Conservation (phyloP, 768 basidiomycete genomes). For the Amanita subjunquillea region DNA sequence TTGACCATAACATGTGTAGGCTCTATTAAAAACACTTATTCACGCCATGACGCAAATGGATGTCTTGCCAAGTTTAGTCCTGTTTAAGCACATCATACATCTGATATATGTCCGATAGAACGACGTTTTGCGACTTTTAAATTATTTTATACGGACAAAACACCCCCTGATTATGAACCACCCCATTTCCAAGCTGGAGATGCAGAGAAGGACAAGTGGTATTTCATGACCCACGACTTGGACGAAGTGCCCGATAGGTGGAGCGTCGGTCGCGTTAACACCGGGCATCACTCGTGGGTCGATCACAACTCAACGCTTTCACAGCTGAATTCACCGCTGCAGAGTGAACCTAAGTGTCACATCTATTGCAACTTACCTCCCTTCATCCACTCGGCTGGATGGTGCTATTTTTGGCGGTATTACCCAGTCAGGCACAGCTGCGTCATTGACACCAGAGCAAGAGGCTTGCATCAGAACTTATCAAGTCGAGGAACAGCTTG, state of each 20-base stretch:
- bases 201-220: slow-evolving; percentile 63
- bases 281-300: slow-evolving; percentile 62
- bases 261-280: slow-evolving; percentile 55
- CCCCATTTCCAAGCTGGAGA: slow-evolving; percentile 71
- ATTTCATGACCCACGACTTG: slow-evolving; percentile 67
- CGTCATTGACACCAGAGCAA: slow-evolving; percentile 43
- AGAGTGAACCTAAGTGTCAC: slow-evolving; percentile 66
- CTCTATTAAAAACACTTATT: slow-evolving; percentile 67
- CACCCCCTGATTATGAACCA: slow-evolving; percentile 79
- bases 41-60: slow-evolving; percentile 78
- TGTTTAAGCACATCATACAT: not conserved
- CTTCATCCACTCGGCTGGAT: slow-evolving; percentile 50
- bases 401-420: slow-evolving; percentile 46
- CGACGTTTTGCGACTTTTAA: slow-evolving; percentile 86
- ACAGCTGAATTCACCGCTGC: not conserved
- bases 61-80: slow-evolving; percentile 54
- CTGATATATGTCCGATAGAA: slow-evolving; percentile 27
- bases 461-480: slow-evolving; percentile 42
- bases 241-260: slow-evolving; percentile 69
- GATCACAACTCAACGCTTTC: not conserved
- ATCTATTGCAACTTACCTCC: slow-evolving; percentile 67
- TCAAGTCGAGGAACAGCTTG: slow-evolving; percentile 47
- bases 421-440: slow-evolving; percentile 17
- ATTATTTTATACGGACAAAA: slow-evolving; percentile 70
- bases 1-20: slow-evolving; percentile 24